Evolutionary conservation across 1,284 basidiomycete genomes (phyloP).

Genomic region (Mycosarcoma maydis): DNA sequence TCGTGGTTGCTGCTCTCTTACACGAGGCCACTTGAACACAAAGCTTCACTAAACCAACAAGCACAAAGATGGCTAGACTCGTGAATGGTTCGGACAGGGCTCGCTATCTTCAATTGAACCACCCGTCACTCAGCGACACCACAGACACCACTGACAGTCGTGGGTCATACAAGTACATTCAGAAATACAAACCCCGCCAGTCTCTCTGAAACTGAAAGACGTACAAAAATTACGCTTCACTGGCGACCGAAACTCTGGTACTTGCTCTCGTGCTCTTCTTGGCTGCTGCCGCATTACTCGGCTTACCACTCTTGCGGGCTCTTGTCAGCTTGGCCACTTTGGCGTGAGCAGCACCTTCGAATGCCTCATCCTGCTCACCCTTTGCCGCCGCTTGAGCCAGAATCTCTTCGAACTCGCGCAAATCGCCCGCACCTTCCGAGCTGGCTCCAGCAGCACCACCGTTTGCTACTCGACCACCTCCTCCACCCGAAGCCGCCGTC

Average conservation of each 20-base stretch:
- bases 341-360: slow-evolving; percentile 73
- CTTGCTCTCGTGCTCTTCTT: slow-evolving; percentile 25
- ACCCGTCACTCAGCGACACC: no score
- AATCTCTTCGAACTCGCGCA: slow-evolving; percentile 72
- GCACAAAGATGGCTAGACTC: no score
- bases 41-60: no score
- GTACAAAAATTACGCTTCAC: slow-evolving; percentile 29
- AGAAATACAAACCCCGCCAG: slow-evolving; percentile 9
- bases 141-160: no score
- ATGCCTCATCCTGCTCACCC: slow-evolving; percentile 87
- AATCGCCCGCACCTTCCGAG: slow-evolving; percentile 40
- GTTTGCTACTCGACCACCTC: slow-evolving; percentile 11
- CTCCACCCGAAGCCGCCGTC: slow-evolving; percentile 11
- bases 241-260: slow-evolving; percentile 31
- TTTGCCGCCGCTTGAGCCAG: slow-evolving; percentile 82
- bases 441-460: slow-evolving; percentile 8
- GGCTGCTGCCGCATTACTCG: slow-evolving; percentile 10
- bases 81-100: no score
- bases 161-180: neutral
- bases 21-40: no score
- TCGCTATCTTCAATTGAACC: no score
- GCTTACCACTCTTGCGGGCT: slow-evolving; percentile 16
- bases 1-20: no score
- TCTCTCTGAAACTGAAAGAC: no score
- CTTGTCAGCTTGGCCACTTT: slow-evolving; percentile 48